Evolutionary conservation across 2,329 filamentous ascomycete species (phyloP), one percentile per base, ranked within the genome.

Genomic region (Curvularia verruculosa): DNA sequence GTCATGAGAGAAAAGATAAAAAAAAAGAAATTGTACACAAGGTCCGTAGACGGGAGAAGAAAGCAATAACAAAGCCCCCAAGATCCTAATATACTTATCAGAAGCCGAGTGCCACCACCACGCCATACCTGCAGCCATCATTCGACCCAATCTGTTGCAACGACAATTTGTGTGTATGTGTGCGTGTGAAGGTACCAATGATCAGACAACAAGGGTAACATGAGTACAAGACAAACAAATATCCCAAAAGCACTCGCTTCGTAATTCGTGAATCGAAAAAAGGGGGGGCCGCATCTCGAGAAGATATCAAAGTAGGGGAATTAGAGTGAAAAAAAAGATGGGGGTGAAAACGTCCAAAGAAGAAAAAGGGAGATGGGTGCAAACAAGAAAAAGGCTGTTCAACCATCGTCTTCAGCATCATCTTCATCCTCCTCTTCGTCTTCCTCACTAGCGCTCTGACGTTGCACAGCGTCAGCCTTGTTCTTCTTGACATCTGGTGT

Each of bases 391-490:
- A 19, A 9, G n/a, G 15, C 7, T 37, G 40, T 52, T 66, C 67
- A 75, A 57, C 70, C 71, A 48, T 79, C 77, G 46, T 80, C 82
- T 58, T 83, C 82, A 51, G 81, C 82, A 63, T 83, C 83, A 34
- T 82, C 82, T 13, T 66, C 77, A 26, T 83, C 82, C 26, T 77
- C 74, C 52, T 81, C 80, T 55, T 84, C 82, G 47, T 82, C 82
- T 52, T 82, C 82, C 51, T 84, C 83, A 59, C 79, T 83, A 19
- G 78, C 79, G 59, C 78, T 82, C 21, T 76, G 69, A 56, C 78
- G 71, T 47, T 69, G 69, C 15, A 68, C 71, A 28, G 58, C 58
- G 47, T 68, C 71, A 5, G 76, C 75, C 74, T 84, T 85, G 59
- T 75, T 75, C 70, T 84, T 85, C 74, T 85, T 85, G 57, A 59